Conservation (phyloP, 805 yeast species). For the Wickerhamomyces strasburgensis region DNA sequence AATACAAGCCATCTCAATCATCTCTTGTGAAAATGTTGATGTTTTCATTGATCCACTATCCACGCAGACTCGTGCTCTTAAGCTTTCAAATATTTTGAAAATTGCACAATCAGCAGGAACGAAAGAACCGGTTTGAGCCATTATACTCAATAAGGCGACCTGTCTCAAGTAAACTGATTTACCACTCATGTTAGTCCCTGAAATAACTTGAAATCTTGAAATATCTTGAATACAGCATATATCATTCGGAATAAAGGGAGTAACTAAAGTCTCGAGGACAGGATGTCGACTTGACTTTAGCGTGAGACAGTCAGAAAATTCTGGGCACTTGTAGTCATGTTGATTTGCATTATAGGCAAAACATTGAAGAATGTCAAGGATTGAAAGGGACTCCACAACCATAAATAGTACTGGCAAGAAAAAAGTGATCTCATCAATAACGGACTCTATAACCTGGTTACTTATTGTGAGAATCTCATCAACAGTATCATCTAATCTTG, state of each 20-base stretch:
- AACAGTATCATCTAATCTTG: slow-evolving; percentile 34
- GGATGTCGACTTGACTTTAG: slow-evolving; percentile 39
- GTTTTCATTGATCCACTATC: slow-evolving; percentile 28
- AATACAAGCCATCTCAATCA: slow-evolving; percentile 43
- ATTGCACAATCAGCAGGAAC: slow-evolving; percentile 41
- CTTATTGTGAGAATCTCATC: slow-evolving; percentile 39
- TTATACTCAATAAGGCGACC: slow-evolving; percentile 40
- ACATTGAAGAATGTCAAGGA: slow-evolving; percentile 35
- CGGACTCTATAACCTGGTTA: slow-evolving; percentile 32
- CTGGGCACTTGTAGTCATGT: slow-evolving; percentile 32
- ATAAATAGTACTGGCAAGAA: slow-evolving; percentile 34
- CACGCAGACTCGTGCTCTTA: slow-evolving; percentile 35
- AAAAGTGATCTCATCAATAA: slow-evolving; percentile 24
- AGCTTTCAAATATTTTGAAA: slow-evolving; percentile 34
- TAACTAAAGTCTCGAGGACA: slow-evolving; percentile 29
- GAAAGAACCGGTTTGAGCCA: slow-evolving; percentile 57
- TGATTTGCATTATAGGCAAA: slow-evolving; percentile 27
- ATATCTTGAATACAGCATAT: slow-evolving; percentile 29
- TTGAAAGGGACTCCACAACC: slow-evolving; percentile 39
- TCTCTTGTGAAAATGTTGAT: slow-evolving; percentile 42
- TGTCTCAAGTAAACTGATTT: slow-evolving; percentile 54
- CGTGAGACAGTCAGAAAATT: slow-evolving; percentile 27
- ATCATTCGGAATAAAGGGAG: slow-evolving; percentile 35
- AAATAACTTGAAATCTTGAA: slow-evolving; percentile 43
- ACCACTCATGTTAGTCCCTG: slow-evolving; percentile 64